Percentiles rank a stretch among this genome's conserved stretches.
Conservation (phyloP, 2,329 filamentous ascomycete species). For the Aspergillus quadricinctus region DNA sequence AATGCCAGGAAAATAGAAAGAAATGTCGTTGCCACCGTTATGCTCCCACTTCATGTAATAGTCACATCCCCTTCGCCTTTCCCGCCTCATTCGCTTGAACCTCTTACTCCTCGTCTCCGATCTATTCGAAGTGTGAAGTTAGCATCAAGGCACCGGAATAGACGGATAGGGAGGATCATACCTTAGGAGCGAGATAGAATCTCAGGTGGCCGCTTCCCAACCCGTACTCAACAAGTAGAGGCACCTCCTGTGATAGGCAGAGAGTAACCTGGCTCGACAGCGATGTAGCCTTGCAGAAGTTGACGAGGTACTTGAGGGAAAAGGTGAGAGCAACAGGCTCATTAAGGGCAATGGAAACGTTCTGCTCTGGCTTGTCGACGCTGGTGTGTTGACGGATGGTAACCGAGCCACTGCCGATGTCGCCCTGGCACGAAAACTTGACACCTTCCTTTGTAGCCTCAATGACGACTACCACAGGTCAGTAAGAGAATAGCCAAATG, state of each 20-base stretch:
- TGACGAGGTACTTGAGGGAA: slow-evolving; percentile 98
- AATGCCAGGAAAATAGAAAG: slow-evolving; percentile 17
- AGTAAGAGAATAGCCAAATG: slow-evolving; percentile 12
- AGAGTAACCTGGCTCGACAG: slow-evolving; percentile 81
- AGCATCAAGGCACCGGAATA: background rate
- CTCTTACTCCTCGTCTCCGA: slow-evolving; percentile 53
- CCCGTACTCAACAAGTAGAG: slow-evolving; percentile 88
- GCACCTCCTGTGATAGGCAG: slow-evolving; percentile 92
- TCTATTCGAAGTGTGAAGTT: slow-evolving; percentile 46
- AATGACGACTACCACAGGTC: slow-evolving; percentile 68
- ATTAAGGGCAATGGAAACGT: slow-evolving; percentile 82
- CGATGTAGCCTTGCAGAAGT: slow-evolving; percentile 97
- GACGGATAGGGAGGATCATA: slow-evolving; percentile 39
- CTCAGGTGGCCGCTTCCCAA: slow-evolving; percentile 82
- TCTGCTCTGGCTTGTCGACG: slow-evolving; percentile 80
- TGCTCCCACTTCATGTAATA: slow-evolving; percentile 25
- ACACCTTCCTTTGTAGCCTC: slow-evolving; percentile 96
- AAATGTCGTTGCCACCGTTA: slow-evolving; percentile 49
- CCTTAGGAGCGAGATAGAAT: slow-evolving; percentile 98
- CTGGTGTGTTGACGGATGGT: slow-evolving; percentile 84
- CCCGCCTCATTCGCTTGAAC: slow-evolving; percentile 9
- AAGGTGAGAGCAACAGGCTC: slow-evolving; percentile 95
- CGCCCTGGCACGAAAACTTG: slow-evolving; percentile 88
- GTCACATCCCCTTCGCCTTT: slow-evolving; percentile 22
- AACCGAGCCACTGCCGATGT: slow-evolving; percentile 93